phyloP scores from a whole-genome alignment of 208 protist species.

The Phytomonas sp. region DNA sequence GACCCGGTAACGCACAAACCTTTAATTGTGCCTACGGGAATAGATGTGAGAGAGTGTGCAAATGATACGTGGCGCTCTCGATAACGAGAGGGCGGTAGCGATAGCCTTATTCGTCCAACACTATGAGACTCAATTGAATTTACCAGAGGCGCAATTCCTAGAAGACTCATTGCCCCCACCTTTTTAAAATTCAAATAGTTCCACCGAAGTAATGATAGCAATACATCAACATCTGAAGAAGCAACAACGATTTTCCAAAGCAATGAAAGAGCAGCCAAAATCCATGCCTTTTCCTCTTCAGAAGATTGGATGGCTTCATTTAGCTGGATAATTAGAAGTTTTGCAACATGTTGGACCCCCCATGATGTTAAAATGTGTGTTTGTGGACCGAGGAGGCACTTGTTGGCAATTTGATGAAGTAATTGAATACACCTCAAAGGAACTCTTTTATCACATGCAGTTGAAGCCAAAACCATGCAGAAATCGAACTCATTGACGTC shows the following conservation, averaged over 20 bases:
- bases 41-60: slow-evolving; percentile 21
- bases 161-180: slow-evolving; percentile 15
- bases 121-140: slow-evolving; percentile 27
- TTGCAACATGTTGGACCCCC: slow-evolving; percentile 56
- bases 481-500: slow-evolving; percentile 11
- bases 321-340: slow-evolving; percentile 41
- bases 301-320: slow-evolving; percentile 16
- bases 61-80: slow-evolving; percentile 43
- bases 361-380: slow-evolving; percentile 38
- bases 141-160: slow-evolving; percentile 25
- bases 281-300: slow-evolving; percentile 24
- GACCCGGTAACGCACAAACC: slow-evolving; percentile 17
- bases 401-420: slow-evolving; percentile 51
- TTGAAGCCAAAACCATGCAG: slow-evolving; percentile 17
- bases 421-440: slow-evolving; percentile 29
- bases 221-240: slow-evolving; percentile 33
- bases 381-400: slow-evolving; percentile 27
- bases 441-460: slow-evolving; percentile 15
- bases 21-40: slow-evolving; percentile 15
- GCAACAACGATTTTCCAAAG: slow-evolving; percentile 58
- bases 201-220: slow-evolving; percentile 55
- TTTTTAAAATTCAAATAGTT: slow-evolving; percentile 24
- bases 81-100: slow-evolving; percentile 24
- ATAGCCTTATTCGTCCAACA: slow-evolving; percentile 33
- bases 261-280: slow-evolving; percentile 30